These are phyloP conservation scores for Geotrichum citri-aurantii DNA, from an alignment of 1,139 yeast species.

Conservation along the genomic window DNA sequence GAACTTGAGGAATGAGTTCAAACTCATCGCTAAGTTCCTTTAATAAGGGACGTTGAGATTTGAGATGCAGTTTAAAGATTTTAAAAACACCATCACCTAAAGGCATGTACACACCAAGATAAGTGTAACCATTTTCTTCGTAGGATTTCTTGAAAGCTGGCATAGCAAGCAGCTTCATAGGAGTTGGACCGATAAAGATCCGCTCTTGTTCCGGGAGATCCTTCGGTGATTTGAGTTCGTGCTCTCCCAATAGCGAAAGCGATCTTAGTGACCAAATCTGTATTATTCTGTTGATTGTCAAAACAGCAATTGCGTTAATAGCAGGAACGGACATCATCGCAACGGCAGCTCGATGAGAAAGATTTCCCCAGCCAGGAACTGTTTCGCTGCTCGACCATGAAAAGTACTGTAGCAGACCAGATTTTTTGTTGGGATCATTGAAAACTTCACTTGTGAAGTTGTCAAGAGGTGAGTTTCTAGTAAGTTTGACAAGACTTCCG, in stretches of 20 bases:
- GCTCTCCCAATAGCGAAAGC: constrained; percentile 19
- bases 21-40: constrained; percentile 32
- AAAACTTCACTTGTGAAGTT: constrained; percentile 22
- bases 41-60: constrained; percentile 22
- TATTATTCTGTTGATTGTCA: constrained; percentile 29
- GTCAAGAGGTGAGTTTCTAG: constrained; percentile 34
- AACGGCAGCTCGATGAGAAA: neutral
- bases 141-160: constrained; percentile 6
- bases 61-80: constrained; percentile 35
- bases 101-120: constrained; percentile 39
- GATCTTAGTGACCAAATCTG: constrained; percentile 31
- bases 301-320: constrained; percentile 31
- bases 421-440: constrained; percentile 23
- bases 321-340: neutral
- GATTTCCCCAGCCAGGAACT: neutral
- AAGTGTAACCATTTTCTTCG: constrained; percentile 15
- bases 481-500: constrained; percentile 55
- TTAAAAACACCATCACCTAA: constrained; percentile 44
- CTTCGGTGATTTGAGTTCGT: constrained; percentile 6
- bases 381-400: neutral
- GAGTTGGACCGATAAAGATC: constrained; percentile 15
- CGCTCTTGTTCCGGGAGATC: neutral
- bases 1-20: constrained; percentile 28
- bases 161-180: constrained; percentile 9
- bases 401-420: neutral